phyloP scores from a whole-genome alignment of 2,329 filamentous ascomycete genomes.

The Colletotrichum agaves region DNA sequence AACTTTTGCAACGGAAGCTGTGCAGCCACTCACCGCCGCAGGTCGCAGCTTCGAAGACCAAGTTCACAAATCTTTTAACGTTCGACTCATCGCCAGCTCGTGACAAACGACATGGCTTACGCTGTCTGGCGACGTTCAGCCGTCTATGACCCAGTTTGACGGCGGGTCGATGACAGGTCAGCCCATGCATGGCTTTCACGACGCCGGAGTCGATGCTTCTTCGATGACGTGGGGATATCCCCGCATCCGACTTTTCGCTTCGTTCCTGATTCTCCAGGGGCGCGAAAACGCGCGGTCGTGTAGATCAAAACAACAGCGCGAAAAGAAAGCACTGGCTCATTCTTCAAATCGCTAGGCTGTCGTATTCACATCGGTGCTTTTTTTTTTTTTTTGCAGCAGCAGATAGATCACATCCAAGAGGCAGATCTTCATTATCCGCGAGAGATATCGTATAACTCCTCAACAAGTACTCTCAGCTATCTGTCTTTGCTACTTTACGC shows the following conservation, averaged over 20 bases:
- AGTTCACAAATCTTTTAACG: not conserved
- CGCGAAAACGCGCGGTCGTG: not conserved
- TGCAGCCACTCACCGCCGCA: too few species aligned
- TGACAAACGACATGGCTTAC: not conserved
- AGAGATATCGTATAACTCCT: too few species aligned
- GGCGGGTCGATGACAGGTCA: not conserved
- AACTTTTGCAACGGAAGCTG: too few species aligned
- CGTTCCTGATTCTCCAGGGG: slow-evolving; percentile 8
- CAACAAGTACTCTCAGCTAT: too few species aligned
- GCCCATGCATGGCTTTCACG: not conserved
- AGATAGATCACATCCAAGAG: not conserved
- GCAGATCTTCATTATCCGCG: too few species aligned
- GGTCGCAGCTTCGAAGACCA: slow-evolving; percentile 3
- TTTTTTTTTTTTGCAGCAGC: too few species aligned
- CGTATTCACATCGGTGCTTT: too few species aligned
- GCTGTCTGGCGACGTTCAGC: not conserved
- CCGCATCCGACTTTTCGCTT: slow-evolving; percentile 7
- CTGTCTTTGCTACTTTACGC: too few species aligned
- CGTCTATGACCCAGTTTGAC: not conserved
- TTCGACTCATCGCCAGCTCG: not conserved
- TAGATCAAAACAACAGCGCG: not conserved
- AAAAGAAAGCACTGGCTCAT: not conserved
- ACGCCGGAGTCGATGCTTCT: not conserved
- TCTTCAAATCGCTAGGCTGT: too few species aligned
- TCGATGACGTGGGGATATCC: slow-evolving; percentile 9